Evolutionary conservation across 192 early-diverging fungal species (phyloP).

Genomic region (Gonapodya sp.): DNA sequence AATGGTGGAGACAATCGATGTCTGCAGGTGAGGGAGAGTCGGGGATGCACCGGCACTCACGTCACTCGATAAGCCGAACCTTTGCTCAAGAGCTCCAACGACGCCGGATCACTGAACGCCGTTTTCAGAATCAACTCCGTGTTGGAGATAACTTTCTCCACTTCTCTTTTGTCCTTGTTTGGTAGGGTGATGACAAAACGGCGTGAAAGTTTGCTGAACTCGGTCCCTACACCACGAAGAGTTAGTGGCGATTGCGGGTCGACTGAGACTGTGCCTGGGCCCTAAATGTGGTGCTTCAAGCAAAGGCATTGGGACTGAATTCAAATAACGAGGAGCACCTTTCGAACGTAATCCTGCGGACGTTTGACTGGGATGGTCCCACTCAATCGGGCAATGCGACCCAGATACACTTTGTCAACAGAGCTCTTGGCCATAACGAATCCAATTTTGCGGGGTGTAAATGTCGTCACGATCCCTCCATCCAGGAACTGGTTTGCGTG

Average conservation of each 20-base stretch:
- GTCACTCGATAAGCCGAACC: slow-evolving; percentile 51
- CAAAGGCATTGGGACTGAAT: slow-evolving; percentile 34
- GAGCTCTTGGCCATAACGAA: slow-evolving; percentile 19
- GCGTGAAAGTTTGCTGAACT: slow-evolving; percentile 54
- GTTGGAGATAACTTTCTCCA: slow-evolving; percentile 72
- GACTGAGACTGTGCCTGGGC: background rate
- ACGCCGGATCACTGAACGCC: slow-evolving; percentile 63
- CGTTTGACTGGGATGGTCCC: slow-evolving; percentile 79
- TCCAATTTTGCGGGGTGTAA: slow-evolving; percentile 51
- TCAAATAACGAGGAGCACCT: slow-evolving; percentile 61
- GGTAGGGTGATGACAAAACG: slow-evolving; percentile 58
- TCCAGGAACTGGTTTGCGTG: slow-evolving; percentile 79
- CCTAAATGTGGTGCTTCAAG: background rate
- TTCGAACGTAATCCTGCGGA: slow-evolving; percentile 77
- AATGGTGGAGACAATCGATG: background rate
- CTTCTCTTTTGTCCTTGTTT: slow-evolving; percentile 45
- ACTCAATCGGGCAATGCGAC: background rate
- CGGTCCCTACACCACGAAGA: slow-evolving; percentile 56
- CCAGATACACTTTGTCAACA: slow-evolving; percentile 3
- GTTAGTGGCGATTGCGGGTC: slow-evolving; percentile 53
- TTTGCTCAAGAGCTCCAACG: slow-evolving; percentile 51
- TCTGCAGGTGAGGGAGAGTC: background rate
- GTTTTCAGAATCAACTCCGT: slow-evolving; percentile 65
- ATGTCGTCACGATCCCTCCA: slow-evolving; percentile 76
- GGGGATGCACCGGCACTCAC: slow-evolving; percentile 28